These are phyloP conservation scores for Cercospora citrullina DNA, from an alignment of 2,329 filamentous ascomycete genomes.

Conservation along the genomic window DNA sequence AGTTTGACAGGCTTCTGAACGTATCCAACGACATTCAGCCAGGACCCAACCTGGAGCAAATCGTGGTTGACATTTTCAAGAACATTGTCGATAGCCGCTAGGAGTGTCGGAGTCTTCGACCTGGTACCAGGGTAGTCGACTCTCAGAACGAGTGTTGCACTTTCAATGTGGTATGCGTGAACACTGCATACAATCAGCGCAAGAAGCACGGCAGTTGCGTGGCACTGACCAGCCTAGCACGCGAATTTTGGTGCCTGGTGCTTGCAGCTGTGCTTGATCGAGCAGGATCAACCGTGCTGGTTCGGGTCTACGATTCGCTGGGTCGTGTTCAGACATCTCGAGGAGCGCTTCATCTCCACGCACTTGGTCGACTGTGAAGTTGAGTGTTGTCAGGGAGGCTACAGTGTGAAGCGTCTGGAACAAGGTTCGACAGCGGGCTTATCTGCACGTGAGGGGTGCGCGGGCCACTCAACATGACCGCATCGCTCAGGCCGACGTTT, in stretches of 20 bases:
- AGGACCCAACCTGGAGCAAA: slow-evolving; percentile 71
- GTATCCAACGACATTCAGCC: slow-evolving; percentile 88
- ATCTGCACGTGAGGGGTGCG: slow-evolving; percentile 10
- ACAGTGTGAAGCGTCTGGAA: neutral
- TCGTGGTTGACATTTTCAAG: slow-evolving; percentile 64
- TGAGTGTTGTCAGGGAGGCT: neutral
- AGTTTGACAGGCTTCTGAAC: slow-evolving; percentile 29
- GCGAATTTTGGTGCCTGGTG: slow-evolving; percentile 73
- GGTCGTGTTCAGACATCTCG: slow-evolving; percentile 5
- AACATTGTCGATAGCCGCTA: slow-evolving; percentile 71
- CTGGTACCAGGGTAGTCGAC: slow-evolving; percentile 60
- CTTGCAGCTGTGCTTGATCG: slow-evolving; percentile 43
- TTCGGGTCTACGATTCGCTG: slow-evolving; percentile 48
- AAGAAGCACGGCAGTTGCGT: neutral
- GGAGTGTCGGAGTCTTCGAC: slow-evolving; percentile 46
- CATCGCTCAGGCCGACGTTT: slow-evolving; percentile 5
- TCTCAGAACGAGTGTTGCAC: slow-evolving; percentile 65
- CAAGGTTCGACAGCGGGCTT: slow-evolving; percentile 1
- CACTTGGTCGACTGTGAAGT: neutral
- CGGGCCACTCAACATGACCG: slow-evolving; percentile 8
- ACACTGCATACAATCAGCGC: slow-evolving; percentile 50
- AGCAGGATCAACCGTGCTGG: slow-evolving; percentile 56
- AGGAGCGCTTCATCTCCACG: neutral
- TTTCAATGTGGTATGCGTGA: slow-evolving; percentile 56
- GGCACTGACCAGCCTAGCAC: slow-evolving; percentile 84